Evolutionary conservation across 2,329 filamentous ascomycete species (phyloP), one percentile per base, ranked within the genome.

Genomic region (Fusarium veterinarium): DNA sequence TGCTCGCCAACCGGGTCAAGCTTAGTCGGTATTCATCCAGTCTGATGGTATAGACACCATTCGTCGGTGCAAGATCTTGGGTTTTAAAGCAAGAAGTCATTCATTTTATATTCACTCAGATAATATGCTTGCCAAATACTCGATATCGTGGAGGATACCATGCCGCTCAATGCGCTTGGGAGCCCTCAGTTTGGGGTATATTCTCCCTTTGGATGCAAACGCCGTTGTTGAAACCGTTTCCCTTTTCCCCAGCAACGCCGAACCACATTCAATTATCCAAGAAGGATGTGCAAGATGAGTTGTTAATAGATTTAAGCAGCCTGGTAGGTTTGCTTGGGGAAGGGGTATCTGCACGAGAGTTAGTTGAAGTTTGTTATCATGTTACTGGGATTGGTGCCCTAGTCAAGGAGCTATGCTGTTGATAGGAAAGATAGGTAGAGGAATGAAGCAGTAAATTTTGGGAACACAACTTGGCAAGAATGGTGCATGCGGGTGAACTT

Each of bases 261-360:
- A 80, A 72, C 75, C 71, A 76, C 72, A 74, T 74, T 78, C 75
- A 71, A 70, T 73, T 72, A 68, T 60, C 67, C 61, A 71, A 58
- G 59, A 70, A 63, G 74, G 72, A 57, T 70, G 73, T 76, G 72
- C 63, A 78, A 77, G 68, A 77, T 69, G 56, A 73, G 53, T 75
- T 73, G 60, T 71, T 71, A 51, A 71, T 60, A 56, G 51, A 64
- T 74, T 76, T 79, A 82, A 61, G 84, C 84, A 72, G 87, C 80
- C 77, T 87, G 83, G 84, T 94, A 95, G 75, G 89, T 86, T 84
- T 95, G 90, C 88, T 95, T 95, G 79, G 93, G 93, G 87, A 91
- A 93, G 76, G 93, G 93, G 86, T 91, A 95, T 76, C 93, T 95
- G 80, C 23, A 55, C 53, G 60, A 62, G 64, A 59, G 75, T 78